Evolutionary conservation across 2,329 filamentous ascomycete genomes (phyloP).

Genomic region (Penicillium sp.): DNA sequence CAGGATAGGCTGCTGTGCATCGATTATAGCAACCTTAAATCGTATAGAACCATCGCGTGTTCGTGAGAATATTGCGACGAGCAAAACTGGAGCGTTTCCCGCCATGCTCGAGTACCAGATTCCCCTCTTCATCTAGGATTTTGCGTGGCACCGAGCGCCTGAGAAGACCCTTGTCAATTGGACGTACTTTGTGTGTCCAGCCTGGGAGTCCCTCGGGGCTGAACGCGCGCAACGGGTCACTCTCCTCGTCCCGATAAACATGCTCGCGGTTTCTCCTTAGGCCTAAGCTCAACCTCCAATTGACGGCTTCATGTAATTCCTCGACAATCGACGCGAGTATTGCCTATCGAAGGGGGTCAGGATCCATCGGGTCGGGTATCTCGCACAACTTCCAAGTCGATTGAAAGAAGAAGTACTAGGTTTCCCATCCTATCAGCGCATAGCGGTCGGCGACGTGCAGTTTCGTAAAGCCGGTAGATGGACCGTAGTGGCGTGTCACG

Average conservation of each 20-base stretch:
- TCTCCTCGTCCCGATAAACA: slow-evolving; percentile 28
- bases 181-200: slow-evolving; percentile 26
- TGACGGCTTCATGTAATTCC: slow-evolving; percentile 13
- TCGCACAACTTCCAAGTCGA: slow-evolving; percentile 1
- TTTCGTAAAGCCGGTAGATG: slow-evolving; percentile 14
- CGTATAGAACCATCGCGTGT: slow-evolving; percentile 33
- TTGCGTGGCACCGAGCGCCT: slow-evolving; percentile 15
- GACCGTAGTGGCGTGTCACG: slow-evolving; percentile 13
- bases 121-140: slow-evolving; percentile 20
- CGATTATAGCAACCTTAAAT: slow-evolving; percentile 4
- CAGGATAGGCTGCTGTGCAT: not conserved
- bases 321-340: slow-evolving; percentile 16
- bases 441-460: not conserved
- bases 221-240: slow-evolving; percentile 30
- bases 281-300: slow-evolving; percentile 10
- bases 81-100: slow-evolving; percentile 29
- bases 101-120: slow-evolving; percentile 28
- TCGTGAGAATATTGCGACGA: slow-evolving; percentile 32
- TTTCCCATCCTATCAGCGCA: slow-evolving; percentile 10
- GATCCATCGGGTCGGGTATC: slow-evolving; percentile 10
- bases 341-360: slow-evolving; percentile 12
- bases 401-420: slow-evolving; percentile 14
- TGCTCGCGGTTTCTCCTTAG: slow-evolving; percentile 24
- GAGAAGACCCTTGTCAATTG: slow-evolving; percentile 20
- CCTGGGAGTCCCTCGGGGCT: slow-evolving; percentile 23